phyloP scores from a whole-genome alignment of 2,329 filamentous ascomycete species.

The Peltaster fructicola region DNA sequence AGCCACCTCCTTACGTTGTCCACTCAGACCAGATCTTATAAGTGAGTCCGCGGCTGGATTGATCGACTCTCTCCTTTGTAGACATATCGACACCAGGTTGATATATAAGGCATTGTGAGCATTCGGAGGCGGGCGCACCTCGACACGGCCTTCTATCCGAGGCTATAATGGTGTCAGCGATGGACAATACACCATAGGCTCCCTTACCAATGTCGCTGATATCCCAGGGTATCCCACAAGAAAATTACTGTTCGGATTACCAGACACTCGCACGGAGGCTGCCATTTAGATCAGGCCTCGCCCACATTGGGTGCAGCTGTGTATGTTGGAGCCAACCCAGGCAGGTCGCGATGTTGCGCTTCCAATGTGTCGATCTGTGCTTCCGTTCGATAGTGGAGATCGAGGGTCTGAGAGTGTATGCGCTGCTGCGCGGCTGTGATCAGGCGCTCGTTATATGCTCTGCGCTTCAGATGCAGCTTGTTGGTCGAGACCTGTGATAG shows the following conservation, averaged over 20 bases:
- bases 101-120: slow-evolving; percentile 78
- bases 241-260: slow-evolving; percentile 92
- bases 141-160: slow-evolving; percentile 92
- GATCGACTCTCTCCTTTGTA: slow-evolving; percentile 88
- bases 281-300: slow-evolving; percentile 22
- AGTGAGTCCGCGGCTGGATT: slow-evolving; percentile 90
- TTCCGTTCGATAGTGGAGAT: no score
- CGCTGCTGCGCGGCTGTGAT: no score
- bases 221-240: slow-evolving; percentile 95
- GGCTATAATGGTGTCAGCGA: slow-evolving; percentile 37
- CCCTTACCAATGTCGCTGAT: slow-evolving; percentile 81
- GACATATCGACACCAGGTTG: slow-evolving; percentile 82
- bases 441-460: no score
- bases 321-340: slow-evolving; percentile 4
- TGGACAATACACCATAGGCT: background rate
- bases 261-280: slow-evolving; percentile 87
- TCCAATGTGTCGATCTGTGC: no score
- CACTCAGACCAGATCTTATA: slow-evolving; percentile 73
- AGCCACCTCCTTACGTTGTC: slow-evolving; percentile 68
- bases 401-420: no score
- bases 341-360: slow-evolving; percentile 1
- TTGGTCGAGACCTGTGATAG: no score
- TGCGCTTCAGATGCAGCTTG: no score
- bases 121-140: slow-evolving; percentile 74
- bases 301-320: slow-evolving; percentile 11